These are phyloP conservation scores for Tetrapyrgos nigripes DNA, from an alignment of 1,284 basidiomycete genomes.

Conservation along the genomic window DNA sequence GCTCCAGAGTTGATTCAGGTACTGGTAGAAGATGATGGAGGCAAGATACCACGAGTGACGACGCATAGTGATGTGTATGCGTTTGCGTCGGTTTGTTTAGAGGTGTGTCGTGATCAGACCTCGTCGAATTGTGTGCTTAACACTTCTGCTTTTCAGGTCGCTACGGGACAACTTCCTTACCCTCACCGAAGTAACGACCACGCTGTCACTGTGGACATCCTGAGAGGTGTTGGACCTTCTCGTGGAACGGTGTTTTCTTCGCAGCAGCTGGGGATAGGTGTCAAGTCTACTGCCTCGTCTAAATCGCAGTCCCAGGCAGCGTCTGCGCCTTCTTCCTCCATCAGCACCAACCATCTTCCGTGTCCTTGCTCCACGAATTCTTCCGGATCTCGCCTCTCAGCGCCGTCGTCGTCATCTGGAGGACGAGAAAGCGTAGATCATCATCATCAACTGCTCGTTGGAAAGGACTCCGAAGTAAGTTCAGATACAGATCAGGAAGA, in stretches of 20 bases:
- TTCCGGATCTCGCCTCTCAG: no score
- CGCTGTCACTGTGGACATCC: constrained; percentile 58
- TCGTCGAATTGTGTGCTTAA: neutral
- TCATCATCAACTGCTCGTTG: no score
- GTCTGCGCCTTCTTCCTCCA: no score
- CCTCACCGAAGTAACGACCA: constrained; percentile 57
- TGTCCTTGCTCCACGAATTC: no score
- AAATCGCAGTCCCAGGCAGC: no score
- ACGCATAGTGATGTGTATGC: constrained; percentile 62
- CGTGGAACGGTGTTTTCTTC: constrained; percentile 21
- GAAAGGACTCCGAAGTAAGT: no score
- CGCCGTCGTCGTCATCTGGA: no score
- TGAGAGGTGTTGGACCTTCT: constrained; percentile 55
- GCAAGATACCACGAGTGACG: constrained; percentile 46
- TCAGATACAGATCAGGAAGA: constrained; percentile 26
- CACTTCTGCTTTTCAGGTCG: constrained; percentile 39
- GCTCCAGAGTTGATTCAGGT: constrained; percentile 60
- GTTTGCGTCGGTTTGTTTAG: constrained; percentile 61
- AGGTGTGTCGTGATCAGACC: constrained; percentile 40
- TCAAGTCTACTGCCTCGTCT: no score
- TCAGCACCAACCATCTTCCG: no score
- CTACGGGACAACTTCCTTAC: constrained; percentile 57
- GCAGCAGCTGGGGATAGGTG: constrained; percentile 23
- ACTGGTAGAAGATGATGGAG: constrained; percentile 50
- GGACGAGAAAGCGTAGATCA: no score